A percentile compares a stretch with the other conserved stretches of the same genome.
Conservation (phyloP, 164 flowering plant species). For the Cinnamomum micranthum region DNA sequence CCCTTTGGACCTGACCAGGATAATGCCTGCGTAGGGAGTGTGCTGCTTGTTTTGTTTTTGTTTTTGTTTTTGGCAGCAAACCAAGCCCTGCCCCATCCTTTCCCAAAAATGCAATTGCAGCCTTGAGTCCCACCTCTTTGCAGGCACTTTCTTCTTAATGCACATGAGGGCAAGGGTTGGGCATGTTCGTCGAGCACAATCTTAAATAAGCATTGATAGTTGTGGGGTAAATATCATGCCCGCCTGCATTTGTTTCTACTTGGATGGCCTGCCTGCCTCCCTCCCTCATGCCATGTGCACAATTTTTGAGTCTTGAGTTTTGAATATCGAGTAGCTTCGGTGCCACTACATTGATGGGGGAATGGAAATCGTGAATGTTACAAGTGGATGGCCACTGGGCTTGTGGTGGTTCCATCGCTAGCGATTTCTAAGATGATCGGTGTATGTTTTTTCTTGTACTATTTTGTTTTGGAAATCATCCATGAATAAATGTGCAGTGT, state of each 20-base stretch:
- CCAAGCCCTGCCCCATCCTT: background rate
- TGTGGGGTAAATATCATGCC: background rate
- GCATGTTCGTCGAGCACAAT: background rate
- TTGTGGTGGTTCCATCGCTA: too few relatives aligned
- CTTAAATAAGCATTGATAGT: background rate
- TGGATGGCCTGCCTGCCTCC: background rate
- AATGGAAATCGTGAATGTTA: too few relatives aligned
- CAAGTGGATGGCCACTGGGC: too few relatives aligned
- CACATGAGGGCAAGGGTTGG: background rate
- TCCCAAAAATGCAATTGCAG: background rate
- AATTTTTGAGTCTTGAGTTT: too few relatives aligned
- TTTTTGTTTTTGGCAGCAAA: background rate
- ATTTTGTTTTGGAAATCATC: too few relatives aligned
- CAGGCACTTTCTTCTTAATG: background rate
- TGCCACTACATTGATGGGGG: too few relatives aligned
- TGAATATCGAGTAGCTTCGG: too few relatives aligned
- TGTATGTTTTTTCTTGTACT: too few relatives aligned
- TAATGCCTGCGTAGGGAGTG: conserved; percentile 9
- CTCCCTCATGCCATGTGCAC: too few relatives aligned
- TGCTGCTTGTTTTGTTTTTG: background rate
- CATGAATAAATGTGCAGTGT: too few relatives aligned
- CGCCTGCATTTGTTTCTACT: background rate
- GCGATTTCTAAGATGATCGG: too few relatives aligned
- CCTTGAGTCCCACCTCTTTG: background rate
- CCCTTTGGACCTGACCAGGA: conserved; percentile 19